Evolutionary conservation across 805 yeast genomes (phyloP).

Genomic region (Pichia manshurica): DNA sequence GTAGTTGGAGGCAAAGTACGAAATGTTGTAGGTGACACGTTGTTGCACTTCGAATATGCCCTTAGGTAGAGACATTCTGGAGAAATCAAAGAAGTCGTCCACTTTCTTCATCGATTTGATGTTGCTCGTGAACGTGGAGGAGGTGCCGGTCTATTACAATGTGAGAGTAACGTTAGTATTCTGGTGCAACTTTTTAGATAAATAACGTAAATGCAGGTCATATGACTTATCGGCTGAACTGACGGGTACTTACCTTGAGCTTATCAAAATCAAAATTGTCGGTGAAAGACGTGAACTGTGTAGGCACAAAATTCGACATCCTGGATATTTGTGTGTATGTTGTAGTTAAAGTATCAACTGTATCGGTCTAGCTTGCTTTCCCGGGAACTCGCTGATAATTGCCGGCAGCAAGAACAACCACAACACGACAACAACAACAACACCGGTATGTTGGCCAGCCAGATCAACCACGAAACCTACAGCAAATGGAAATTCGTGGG

Average conservation of each 20-base stretch:
- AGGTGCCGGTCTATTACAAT: conserved; percentile 26
- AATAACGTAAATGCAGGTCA: too few relatives aligned
- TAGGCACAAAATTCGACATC: conserved; percentile 13
- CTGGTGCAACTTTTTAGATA: too few relatives aligned
- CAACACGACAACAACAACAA: too few relatives aligned
- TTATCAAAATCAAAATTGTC: conserved; percentile 8
- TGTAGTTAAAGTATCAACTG: not conserved
- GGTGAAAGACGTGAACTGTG: conserved; percentile 11
- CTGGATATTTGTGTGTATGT: not conserved
- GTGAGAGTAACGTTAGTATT: not conserved
- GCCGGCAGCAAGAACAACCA: too few relatives aligned
- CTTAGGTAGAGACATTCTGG: conserved; percentile 77
- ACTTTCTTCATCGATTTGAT: conserved; percentile 72
- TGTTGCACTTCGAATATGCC: conserved; percentile 79
- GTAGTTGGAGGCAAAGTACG: conserved; percentile 83
- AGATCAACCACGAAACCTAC: too few relatives aligned
- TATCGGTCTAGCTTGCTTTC: too few relatives aligned
- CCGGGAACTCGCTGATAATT: too few relatives aligned
- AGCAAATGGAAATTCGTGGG: too few relatives aligned
- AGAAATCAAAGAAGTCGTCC: conserved; percentile 85
- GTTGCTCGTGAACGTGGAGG: conserved; percentile 48
- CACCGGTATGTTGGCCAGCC: too few relatives aligned
- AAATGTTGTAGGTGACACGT: conserved; percentile 76
- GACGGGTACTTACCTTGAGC: conserved; percentile 6
- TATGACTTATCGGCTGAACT: not conserved